These are phyloP conservation scores for Zymoseptoria crescenta DNA, from an alignment of 2,329 filamentous ascomycete species.

Conservation along the genomic window DNA sequence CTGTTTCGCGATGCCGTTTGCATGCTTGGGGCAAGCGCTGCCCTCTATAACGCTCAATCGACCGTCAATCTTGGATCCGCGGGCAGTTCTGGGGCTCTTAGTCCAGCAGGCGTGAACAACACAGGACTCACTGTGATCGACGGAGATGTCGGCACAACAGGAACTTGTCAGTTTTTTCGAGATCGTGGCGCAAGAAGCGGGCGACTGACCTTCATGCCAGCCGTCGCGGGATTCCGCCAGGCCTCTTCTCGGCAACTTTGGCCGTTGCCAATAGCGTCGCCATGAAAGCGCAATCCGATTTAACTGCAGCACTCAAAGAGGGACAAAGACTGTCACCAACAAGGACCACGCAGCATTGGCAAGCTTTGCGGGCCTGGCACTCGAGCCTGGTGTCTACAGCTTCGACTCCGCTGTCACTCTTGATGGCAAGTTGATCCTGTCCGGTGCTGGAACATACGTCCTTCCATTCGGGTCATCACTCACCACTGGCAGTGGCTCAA, in stretches of 20 bases:
- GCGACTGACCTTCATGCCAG: background rate
- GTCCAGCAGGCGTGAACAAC: background rate
- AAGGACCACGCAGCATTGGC: background rate
- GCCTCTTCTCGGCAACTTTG: background rate
- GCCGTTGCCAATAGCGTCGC: slow-evolving; percentile 3
- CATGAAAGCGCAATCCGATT: slow-evolving; percentile 1
- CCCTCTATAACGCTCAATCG: background rate
- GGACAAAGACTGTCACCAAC: background rate
- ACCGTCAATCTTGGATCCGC: background rate
- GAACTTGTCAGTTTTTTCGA: background rate
- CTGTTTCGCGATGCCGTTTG: background rate
- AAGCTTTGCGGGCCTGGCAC: slow-evolving; percentile 2
- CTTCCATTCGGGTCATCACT: slow-evolving; percentile 2
- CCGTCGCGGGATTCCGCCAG: slow-evolving; percentile 6
- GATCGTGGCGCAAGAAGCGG: background rate
- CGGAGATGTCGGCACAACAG: background rate
- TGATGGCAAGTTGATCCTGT: slow-evolving; percentile 2
- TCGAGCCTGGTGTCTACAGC: slow-evolving; percentile 4
- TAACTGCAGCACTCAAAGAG: background rate
- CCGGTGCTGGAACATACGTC: background rate
- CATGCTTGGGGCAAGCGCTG: background rate
- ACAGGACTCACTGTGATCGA: background rate
- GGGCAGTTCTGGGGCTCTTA: background rate
- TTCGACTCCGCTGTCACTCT: slow-evolving; percentile 2
- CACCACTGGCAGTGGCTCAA: slow-evolving; percentile 3